Conservation (phyloP, 139 green algal species). For the Chlorella sp. region DNA sequence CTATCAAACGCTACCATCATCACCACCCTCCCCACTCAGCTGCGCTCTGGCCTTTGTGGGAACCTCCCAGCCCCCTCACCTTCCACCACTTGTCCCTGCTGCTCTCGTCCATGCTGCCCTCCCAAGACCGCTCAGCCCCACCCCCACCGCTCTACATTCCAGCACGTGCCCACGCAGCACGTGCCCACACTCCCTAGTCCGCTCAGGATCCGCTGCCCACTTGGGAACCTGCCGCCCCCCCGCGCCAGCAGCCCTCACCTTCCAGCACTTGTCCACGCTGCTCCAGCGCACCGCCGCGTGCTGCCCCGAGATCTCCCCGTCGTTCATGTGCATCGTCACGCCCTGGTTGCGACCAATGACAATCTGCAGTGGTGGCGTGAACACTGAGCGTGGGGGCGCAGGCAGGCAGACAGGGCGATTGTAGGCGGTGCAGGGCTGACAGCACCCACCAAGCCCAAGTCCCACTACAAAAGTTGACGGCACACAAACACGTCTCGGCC, state of each 20-base stretch:
- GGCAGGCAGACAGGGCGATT: background rate
- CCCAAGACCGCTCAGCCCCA: background rate
- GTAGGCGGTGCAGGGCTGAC: background rate
- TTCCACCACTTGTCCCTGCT: background rate
- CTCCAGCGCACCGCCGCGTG: slow-evolving; percentile 70
- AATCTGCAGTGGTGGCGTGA: slow-evolving; percentile 47
- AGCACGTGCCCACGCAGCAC: slow-evolving; percentile 48
- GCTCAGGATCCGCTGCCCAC: no score
- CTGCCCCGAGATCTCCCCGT: slow-evolving; percentile 76
- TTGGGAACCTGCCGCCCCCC: no score
- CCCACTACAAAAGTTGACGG: background rate
- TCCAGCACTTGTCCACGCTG: slow-evolving; percentile 50
- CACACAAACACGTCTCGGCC: no score
- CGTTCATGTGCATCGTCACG: slow-evolving; percentile 59
- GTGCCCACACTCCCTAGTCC: background rate
- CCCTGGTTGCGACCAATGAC: slow-evolving; percentile 64
- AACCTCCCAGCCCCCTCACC: no score
- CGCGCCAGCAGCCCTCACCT: slow-evolving; percentile 28
- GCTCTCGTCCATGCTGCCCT: background rate
- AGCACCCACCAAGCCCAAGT: background rate
- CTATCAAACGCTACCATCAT: no score
- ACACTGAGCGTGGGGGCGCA: background rate
- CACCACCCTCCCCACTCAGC: no score
- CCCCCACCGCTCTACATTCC: slow-evolving; percentile 37
- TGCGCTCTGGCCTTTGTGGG: no score